Percentiles rank a stretch among this genome's conserved stretches.
These are phyloP conservation scores for Kwoniella bestiolae DNA, from an alignment of 768 basidiomycete species.

Conservation along the genomic window DNA sequence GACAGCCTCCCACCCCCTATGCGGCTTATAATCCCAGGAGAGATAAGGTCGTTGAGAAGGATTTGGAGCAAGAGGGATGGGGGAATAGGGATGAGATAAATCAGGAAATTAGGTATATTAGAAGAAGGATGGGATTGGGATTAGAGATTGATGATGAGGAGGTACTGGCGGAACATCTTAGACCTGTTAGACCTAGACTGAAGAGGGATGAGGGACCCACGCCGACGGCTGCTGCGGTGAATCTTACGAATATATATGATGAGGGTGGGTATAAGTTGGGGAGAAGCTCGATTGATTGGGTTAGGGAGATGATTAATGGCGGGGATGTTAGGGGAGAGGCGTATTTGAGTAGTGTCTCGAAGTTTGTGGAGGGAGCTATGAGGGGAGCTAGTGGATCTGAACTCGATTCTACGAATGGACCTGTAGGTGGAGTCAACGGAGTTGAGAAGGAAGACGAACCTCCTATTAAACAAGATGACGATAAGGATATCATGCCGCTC, in stretches of 20 bases:
- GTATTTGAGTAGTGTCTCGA: slow-evolving; percentile 43
- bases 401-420: background rate
- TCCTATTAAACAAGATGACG: background rate
- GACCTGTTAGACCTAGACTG: slow-evolving; percentile 24
- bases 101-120: slow-evolving; percentile 28
- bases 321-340: slow-evolving; percentile 48
- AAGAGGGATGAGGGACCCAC: background rate
- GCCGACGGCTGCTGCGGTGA: background rate
- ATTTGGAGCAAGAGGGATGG: slow-evolving; percentile 28
- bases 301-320: slow-evolving; percentile 44
- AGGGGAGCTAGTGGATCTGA: slow-evolving; percentile 7
- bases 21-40: slow-evolving; percentile 27
- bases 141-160: slow-evolving; percentile 28
- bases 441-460: slow-evolving; percentile 1
- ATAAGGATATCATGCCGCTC: slow-evolving; percentile 20
- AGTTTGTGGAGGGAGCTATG: slow-evolving; percentile 51
- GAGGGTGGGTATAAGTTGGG: background rate
- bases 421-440: background rate
- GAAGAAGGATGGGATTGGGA: slow-evolving; percentile 13
- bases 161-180: slow-evolving; percentile 27
- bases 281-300: slow-evolving; percentile 28
- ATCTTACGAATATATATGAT: slow-evolving; percentile 41
- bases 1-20: slow-evolving; percentile 44
- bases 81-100: slow-evolving; percentile 40
- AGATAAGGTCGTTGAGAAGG: slow-evolving; percentile 21